Evolutionary conservation across 2,329 filamentous ascomycete species (phyloP).

Genomic region (Trichoderma sp.): DNA sequence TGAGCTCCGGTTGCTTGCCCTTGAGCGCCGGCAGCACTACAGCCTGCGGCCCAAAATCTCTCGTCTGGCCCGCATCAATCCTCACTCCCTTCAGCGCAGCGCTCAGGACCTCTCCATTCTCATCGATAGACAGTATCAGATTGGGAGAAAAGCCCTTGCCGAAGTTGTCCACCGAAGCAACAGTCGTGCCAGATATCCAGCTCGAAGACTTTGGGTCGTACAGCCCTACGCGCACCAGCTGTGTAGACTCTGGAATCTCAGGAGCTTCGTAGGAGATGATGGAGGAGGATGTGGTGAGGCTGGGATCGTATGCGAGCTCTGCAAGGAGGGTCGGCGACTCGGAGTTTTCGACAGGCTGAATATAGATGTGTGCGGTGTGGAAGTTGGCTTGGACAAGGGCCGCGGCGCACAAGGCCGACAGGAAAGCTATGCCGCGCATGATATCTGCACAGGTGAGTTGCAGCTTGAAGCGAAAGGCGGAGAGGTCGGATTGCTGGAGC

Average conservation of each 20-base stretch:
- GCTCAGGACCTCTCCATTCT: slow-evolving; percentile 49
- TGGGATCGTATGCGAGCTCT: slow-evolving; percentile 56
- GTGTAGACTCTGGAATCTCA: slow-evolving; percentile 48
- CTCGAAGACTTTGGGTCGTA: slow-evolving; percentile 50
- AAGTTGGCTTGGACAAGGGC: slow-evolving; percentile 44
- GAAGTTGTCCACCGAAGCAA: slow-evolving; percentile 59
- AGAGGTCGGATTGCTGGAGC: not conserved
- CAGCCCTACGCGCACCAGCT: slow-evolving; percentile 59
- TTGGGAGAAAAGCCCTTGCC: slow-evolving; percentile 62
- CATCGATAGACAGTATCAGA: slow-evolving; percentile 55
- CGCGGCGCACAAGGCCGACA: slow-evolving; percentile 48
- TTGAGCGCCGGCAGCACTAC: slow-evolving; percentile 49
- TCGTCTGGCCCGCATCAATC: slow-evolving; percentile 65
- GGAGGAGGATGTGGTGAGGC: slow-evolving; percentile 45
- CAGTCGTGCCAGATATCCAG: slow-evolving; percentile 59
- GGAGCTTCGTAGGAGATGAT: slow-evolving; percentile 60
- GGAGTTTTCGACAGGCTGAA: slow-evolving; percentile 51
- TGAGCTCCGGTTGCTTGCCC: slow-evolving; percentile 61
- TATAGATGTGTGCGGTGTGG: slow-evolving; percentile 54
- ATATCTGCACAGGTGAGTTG: slow-evolving; percentile 10
- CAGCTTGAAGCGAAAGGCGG: not conserved
- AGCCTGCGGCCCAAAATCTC: slow-evolving; percentile 65
- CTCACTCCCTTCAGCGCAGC: slow-evolving; percentile 56
- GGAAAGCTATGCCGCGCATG: slow-evolving; percentile 47
- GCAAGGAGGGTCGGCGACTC: slow-evolving; percentile 51